Conservation (phyloP, 768 basidiomycete species). For the Calocybe cyanea region DNA sequence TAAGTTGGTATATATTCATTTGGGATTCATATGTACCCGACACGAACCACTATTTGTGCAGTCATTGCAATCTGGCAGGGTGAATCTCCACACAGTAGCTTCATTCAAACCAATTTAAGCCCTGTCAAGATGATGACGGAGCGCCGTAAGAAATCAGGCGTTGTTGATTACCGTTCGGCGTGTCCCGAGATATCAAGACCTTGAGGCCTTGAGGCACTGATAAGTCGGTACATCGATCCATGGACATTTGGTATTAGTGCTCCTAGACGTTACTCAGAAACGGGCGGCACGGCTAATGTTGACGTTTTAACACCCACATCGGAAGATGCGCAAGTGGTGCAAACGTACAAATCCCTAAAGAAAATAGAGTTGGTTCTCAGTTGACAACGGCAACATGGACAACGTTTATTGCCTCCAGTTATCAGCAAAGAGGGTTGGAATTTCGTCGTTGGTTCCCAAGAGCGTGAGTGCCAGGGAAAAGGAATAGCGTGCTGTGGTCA, state of each 20-base stretch:
- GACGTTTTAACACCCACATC: slow-evolving; percentile 1
- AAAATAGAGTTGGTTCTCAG: not conserved
- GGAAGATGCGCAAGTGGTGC: not conserved
- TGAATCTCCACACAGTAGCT: not conserved
- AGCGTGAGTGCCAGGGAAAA: not conserved
- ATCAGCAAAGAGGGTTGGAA: no score
- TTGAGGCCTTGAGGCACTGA: not conserved
- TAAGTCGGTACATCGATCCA: not conserved
- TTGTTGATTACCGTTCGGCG: slow-evolving; percentile 3
- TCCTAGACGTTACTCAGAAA: not conserved
- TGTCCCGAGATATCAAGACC: slow-evolving; percentile 5
- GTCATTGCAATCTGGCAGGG: not conserved
- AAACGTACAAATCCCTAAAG: not conserved
- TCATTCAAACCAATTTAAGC: not conserved
- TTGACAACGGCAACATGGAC: not conserved
- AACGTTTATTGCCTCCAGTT: not conserved
- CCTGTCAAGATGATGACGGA: slow-evolving; percentile 8
- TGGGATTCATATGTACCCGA: not conserved
- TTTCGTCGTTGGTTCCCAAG: not conserved
- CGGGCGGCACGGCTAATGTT: not conserved
- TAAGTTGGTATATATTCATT: not conserved
- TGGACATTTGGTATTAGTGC: not conserved
- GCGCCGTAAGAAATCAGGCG: slow-evolving; percentile 1
- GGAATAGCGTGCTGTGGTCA: not conserved
- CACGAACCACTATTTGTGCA: not conserved